Percentiles rank a stretch among this genome's conserved stretches.
Conservation (phyloP, 805 yeast genomes). For the Metschnikowia amazonensis region DNA sequence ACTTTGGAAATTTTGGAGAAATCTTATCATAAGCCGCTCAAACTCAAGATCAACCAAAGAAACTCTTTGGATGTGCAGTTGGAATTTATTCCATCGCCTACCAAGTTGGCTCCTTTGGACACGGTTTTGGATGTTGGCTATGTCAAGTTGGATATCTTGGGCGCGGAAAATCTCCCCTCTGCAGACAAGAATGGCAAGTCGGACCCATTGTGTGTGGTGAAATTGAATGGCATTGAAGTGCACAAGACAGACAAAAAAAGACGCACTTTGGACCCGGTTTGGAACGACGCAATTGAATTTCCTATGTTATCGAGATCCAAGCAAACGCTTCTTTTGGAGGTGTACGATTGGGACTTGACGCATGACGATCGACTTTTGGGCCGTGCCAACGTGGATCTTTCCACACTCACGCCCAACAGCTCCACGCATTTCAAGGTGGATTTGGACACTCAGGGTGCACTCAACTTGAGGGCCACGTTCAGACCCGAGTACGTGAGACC, state of each 20-base stretch:
- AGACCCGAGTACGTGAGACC: slow-evolving; percentile 67
- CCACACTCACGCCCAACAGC: slow-evolving; percentile 44
- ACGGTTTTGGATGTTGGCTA: slow-evolving; percentile 66
- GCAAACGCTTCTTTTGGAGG: slow-evolving; percentile 44
- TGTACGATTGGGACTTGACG: slow-evolving; percentile 76
- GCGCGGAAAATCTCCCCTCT: slow-evolving; percentile 51
- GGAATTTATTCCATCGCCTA: slow-evolving; percentile 58
- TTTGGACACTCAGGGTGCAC: slow-evolving; percentile 62
- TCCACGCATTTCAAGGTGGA: slow-evolving; percentile 45
- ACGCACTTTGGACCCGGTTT: slow-evolving; percentile 66
- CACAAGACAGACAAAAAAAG: slow-evolving; percentile 59
- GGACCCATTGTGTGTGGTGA: slow-evolving; percentile 62
- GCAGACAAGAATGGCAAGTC: slow-evolving; percentile 75
- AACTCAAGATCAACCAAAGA: slow-evolving; percentile 39
- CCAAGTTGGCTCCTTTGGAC: slow-evolving; percentile 53
- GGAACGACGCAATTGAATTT: slow-evolving; percentile 65
- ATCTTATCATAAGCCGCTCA: slow-evolving; percentile 44
- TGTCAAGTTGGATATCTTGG: slow-evolving; percentile 51
- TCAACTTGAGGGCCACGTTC: slow-evolving; percentile 53
- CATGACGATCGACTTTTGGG: slow-evolving; percentile 66
- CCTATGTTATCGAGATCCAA: slow-evolving; percentile 64
- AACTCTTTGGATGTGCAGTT: slow-evolving; percentile 46
- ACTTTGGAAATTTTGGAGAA: slow-evolving; percentile 54
- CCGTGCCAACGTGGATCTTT: slow-evolving; percentile 45
- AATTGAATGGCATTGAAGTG: slow-evolving; percentile 50